phyloP scores from a whole-genome alignment of 176 grass and related monocot species.

The Lolium multiflorum region DNA sequence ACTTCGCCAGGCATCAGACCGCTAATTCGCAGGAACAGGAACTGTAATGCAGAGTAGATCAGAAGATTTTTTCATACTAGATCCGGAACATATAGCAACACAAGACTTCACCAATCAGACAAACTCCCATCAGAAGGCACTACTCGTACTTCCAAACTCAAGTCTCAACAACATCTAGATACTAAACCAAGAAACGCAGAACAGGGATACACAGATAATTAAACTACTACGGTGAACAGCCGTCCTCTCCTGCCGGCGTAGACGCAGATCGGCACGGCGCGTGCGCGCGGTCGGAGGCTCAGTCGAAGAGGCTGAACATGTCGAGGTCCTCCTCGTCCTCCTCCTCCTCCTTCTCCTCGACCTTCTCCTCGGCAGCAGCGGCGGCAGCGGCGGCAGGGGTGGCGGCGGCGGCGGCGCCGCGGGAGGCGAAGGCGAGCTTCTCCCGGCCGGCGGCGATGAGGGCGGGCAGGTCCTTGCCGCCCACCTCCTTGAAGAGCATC shows the following conservation, averaged over 20 bases:
- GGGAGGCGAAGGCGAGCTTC: conserved; percentile 32
- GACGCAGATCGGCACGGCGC: not conserved
- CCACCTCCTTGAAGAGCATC: conserved; percentile 25
- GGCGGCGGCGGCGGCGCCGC: not conserved
- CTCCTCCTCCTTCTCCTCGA: not conserved
- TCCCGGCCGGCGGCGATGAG: conserved; percentile 27
- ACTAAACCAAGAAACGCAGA: not conserved
- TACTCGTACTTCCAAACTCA: not conserved
- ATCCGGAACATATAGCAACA: not conserved
- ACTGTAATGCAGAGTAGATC: not conserved
- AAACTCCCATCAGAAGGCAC: not conserved
- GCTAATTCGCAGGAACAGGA: not conserved
- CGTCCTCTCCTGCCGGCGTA: not conserved
- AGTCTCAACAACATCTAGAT: not conserved
- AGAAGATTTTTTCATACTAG: not conserved
- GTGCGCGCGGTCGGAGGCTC: not conserved
- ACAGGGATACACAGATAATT: not conserved
- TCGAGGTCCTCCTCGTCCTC: not conserved
- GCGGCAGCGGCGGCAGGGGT: not conserved
- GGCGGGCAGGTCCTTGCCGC: conserved; percentile 19
- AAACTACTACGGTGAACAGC: not conserved
- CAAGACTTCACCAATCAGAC: no score
- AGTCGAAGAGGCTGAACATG: conserved; percentile 21
- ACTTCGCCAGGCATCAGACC: not conserved
- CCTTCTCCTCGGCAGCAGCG: not conserved